Evolutionary conservation across 768 basidiomycete species (phyloP), one percentile per base, ranked within the genome.

Genomic region (Amanita inopinata): DNA sequence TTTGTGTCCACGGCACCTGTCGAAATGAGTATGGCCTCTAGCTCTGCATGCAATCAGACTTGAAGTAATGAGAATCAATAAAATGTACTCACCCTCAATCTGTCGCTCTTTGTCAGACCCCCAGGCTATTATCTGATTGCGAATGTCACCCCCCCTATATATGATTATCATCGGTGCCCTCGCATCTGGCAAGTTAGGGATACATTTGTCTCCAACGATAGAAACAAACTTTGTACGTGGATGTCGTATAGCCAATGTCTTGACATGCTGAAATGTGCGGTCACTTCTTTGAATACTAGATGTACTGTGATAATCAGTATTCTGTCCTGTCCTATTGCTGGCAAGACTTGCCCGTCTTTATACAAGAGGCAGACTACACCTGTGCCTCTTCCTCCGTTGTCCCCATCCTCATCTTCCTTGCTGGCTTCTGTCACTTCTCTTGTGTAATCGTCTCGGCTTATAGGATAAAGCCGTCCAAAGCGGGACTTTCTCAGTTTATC

Each of bases 351-450:
- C 94, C 83, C 83, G 53, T 96, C 92, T 61, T 96, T 97, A 65
- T 92, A 98, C 25, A 99, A 62, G 57, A 93, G 87, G 43, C 92
- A 94, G 5, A 98, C 77, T 1, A 98, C 92, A 0, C 90, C 92
- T 0, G 91, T 98, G 0, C 93, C 94, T 49, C 63, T 70, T 38
- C 76, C 73, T 46, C 75, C 70, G 6, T 74, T 68, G 38, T 83
- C 81, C 19, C 71, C 83, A 5, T 73, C 72, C 40, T 83, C 76
- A 48, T 77, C 68, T 7, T 76, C 58, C 46, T 73, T 73, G 61
- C 92, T 97, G 3, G 89, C 88, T 48, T 98, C 93, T 0, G 92
- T 98, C 8, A 99, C 87, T 56, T 98, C 92, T 34, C 83, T 71
- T 30, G 86, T 94, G 61, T 97, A 99, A 57, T 96, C 93, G 11